Evolutionary conservation across 2,329 filamentous ascomycete genomes (phyloP).

Genomic region (Dryadomyces sulphureus): DNA sequence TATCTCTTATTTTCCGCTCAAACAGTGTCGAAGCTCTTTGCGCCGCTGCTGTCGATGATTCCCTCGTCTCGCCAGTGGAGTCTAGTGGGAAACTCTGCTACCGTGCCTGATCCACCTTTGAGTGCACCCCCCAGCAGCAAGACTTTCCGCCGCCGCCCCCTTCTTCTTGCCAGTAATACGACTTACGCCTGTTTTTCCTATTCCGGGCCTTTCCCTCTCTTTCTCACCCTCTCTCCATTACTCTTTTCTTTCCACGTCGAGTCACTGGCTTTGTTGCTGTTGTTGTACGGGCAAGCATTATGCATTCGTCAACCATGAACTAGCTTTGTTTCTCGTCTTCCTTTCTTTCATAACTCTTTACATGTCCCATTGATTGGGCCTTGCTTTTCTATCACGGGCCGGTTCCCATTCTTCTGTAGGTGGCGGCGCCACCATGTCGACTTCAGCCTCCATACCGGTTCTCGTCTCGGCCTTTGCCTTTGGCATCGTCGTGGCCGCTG

Average conservation of each 20-base stretch:
- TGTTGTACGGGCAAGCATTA: slow-evolving; percentile 2
- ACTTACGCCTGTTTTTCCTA: not conserved
- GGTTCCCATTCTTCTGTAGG: slow-evolving; percentile 13
- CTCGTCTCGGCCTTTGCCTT: slow-evolving; percentile 39
- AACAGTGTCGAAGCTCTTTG: not conserved
- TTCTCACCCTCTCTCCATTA: not conserved
- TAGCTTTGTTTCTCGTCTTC: not conserved
- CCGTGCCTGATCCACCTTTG: not conserved
- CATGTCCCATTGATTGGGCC: slow-evolving; percentile 33
- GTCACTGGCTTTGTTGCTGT: not conserved
- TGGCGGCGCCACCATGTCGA: slow-evolving; percentile 26
- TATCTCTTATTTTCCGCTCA: not conserved
- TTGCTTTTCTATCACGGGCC: slow-evolving; percentile 17
- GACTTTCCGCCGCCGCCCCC: slow-evolving; percentile 9
- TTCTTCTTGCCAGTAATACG: too few species aligned
- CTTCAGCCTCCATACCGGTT: slow-evolving; percentile 28
- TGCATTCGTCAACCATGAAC: not conserved
- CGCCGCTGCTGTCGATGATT: not conserved
- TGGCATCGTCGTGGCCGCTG: slow-evolving; percentile 38
- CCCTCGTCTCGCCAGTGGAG: not conserved
- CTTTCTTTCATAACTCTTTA: slow-evolving; percentile 8
- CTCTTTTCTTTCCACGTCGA: slow-evolving; percentile 2
- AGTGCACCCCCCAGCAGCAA: not conserved
- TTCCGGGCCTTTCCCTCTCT: not conserved
- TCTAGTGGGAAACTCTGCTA: not conserved